These are phyloP conservation scores for Cladophialophora psammophila DNA, from an alignment of 2,329 filamentous ascomycete genomes.

Conservation along the genomic window DNA sequence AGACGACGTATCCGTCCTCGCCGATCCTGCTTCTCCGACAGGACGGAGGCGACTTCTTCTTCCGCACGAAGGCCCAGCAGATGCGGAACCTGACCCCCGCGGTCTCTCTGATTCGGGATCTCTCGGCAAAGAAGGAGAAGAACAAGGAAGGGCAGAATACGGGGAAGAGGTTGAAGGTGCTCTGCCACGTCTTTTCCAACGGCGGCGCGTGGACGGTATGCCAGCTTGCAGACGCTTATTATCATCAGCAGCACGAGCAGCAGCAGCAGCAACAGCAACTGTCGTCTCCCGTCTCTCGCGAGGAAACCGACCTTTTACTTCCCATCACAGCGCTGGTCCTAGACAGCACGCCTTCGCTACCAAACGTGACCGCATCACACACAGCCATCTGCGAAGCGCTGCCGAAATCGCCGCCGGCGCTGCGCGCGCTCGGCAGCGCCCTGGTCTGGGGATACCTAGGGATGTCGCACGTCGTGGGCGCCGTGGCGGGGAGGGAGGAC, in stretches of 20 bases:
- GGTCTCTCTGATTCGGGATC: constrained; percentile 49
- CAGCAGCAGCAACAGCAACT: constrained; percentile 15
- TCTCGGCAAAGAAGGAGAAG: constrained; percentile 21
- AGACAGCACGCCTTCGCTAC: constrained; percentile 45
- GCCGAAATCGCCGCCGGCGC: constrained; percentile 24
- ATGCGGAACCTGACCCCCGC: constrained; percentile 50
- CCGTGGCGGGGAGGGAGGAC: constrained; percentile 35
- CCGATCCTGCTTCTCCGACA: constrained; percentile 58
- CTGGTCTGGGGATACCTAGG: constrained; percentile 52
- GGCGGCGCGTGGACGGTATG: constrained; percentile 57
- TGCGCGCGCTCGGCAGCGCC: constrained; percentile 17
- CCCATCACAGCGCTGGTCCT: constrained; percentile 60
- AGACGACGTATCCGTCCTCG: constrained; percentile 54
- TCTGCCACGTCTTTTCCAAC: constrained; percentile 63
- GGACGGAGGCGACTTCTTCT: constrained; percentile 49
- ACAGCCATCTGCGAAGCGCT: constrained; percentile 31
- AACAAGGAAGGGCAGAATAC: neutral
- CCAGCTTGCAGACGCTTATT: constrained; percentile 48
- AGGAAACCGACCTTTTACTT: constrained; percentile 33
- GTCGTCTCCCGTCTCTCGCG: too few species aligned
- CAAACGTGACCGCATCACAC: constrained; percentile 14
- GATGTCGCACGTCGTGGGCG: constrained; percentile 48
- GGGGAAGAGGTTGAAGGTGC: constrained; percentile 44
- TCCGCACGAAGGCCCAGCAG: constrained; percentile 43
- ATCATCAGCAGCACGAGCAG: constrained; percentile 39